Conservation (phyloP, 306 rosid species). For the Alnus glutinosa region DNA sequence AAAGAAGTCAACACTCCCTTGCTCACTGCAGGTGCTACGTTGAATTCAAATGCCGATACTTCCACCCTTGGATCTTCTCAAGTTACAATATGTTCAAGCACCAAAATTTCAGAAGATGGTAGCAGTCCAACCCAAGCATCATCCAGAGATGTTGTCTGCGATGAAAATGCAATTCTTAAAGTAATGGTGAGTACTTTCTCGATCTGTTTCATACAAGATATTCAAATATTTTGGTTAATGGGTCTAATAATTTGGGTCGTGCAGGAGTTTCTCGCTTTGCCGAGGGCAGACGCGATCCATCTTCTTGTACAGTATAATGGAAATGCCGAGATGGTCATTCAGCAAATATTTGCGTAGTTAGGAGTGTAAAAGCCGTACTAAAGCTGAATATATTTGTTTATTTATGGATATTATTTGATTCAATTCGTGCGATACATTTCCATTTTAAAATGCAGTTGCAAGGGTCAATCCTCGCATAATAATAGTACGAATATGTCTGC, state of each 20-base stretch:
- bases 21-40: constrained; percentile 44
- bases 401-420: constrained; percentile 52
- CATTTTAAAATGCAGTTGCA: constrained; percentile 31
- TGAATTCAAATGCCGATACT: constrained; percentile 76
- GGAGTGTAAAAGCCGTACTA: constrained; percentile 19
- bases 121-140: constrained; percentile 85
- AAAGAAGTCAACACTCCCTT: constrained; percentile 67
- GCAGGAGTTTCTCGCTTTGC: constrained; percentile 97
- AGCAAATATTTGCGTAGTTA: constrained; percentile 76
- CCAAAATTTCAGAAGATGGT: constrained; percentile 80
- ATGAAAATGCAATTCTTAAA: constrained; percentile 89
- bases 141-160: constrained; percentile 65
- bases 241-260: constrained; percentile 15
- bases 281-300: constrained; percentile 98
- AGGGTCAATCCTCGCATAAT: constrained; percentile 25
- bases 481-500: not conserved
- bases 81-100: constrained; percentile 69
- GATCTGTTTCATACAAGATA: not conserved
- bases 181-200: constrained; percentile 69
- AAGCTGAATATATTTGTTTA: constrained; percentile 19
- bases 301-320: constrained; percentile 94
- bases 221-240: constrained; percentile 9
- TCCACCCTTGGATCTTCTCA: constrained; percentile 83
- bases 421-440: constrained; percentile 30
- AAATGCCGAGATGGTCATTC: constrained; percentile 92